A percentile compares a stretch with the other conserved stretches of the same genome.
Conservation (phyloP, 164 flowering plant genomes). For the Magnolia officinalis region DNA sequence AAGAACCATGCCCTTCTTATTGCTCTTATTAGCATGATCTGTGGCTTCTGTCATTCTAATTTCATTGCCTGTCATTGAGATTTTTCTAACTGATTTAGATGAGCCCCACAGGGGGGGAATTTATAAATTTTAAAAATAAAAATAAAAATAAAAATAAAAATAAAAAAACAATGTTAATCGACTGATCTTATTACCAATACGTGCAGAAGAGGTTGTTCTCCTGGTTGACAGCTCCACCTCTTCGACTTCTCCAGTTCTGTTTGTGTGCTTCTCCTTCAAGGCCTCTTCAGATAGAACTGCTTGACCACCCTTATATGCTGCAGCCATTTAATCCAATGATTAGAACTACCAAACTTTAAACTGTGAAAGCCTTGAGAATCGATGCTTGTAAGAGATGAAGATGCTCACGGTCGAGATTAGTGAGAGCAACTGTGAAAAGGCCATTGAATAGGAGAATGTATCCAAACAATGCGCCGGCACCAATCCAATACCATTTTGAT, state of each 20-base stretch:
- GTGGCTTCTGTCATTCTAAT: no score
- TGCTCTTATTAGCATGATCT: no score
- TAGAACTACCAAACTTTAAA: background rate
- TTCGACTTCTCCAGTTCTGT: constrained; percentile 16
- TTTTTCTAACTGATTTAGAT: no score
- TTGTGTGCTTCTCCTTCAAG: constrained; percentile 3
- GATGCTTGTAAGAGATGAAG: background rate
- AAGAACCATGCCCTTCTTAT: no score
- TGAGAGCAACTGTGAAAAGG: constrained; percentile 20
- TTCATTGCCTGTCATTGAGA: no score
- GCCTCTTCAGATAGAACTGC: constrained; percentile 9
- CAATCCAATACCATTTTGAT: constrained; percentile 43
- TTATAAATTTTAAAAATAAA: no score
- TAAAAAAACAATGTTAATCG: background rate
- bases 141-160: no score
- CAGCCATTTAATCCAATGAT: background rate
- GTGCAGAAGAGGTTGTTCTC: constrained; percentile 8
- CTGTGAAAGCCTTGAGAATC: background rate
- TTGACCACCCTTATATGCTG: constrained; percentile 3
- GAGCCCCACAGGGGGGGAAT: no score
- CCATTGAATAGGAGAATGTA: constrained; percentile 28
- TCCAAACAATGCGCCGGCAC: constrained; percentile 30
- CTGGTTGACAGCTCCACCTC: constrained; percentile 14
- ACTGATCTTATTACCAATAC: constrained; percentile 4
- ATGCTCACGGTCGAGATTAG: constrained; percentile 34